Evolutionary conservation across 2,329 filamentous ascomycete genomes (phyloP), one percentile per base, ranked within the genome.

Genomic region (Emergomyces africanus): DNA sequence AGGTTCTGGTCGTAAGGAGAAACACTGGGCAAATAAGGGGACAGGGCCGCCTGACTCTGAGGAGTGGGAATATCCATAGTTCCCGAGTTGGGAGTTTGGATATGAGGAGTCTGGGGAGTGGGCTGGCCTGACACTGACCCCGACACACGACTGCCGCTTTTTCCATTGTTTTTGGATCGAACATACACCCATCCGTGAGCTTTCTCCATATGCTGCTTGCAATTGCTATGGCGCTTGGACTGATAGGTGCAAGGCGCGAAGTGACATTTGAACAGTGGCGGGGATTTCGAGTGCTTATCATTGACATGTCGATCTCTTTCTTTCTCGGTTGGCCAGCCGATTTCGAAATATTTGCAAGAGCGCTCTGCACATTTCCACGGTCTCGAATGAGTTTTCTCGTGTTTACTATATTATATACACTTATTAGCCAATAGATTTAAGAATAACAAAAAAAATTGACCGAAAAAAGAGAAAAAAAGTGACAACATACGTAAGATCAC

Each of bases 201-300:
- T 75, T 96, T 96, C 78, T 97, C 92, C 91, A 96, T 96, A 75
- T 97, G 91, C 74, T 96, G 92, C 72, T 96, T 96, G 82, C 90
- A 95, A 74, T 97, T 97, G 63, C 88, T 94, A 77, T 96, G 88
- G 61, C 91, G 87, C 80, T 97, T 97, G 12, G 91, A 96, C 69
- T 90, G 88, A 78, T 97, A 97, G 0, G 88, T 85, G 79, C 94
- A 97, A 28, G 87, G 87, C 66, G 84, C 81, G 75, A 82, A 97
- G 54, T 84, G 76, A 75, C 94, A 99, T 75, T 89, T 85, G 74
- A 85, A 96, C 77, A 95, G 85, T 49, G 84, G 80, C 4, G 94
- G 91, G 39, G 85, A 80, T 57, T 82, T 76, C 20, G 89, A 91
- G 77, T 99, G 94, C 77, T 95, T 96, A 78, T 99, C 94, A 72